These are phyloP conservation scores for Neurospora discreta DNA, from an alignment of 495 filamentous ascomycete genomes.

Conservation along the genomic window DNA sequence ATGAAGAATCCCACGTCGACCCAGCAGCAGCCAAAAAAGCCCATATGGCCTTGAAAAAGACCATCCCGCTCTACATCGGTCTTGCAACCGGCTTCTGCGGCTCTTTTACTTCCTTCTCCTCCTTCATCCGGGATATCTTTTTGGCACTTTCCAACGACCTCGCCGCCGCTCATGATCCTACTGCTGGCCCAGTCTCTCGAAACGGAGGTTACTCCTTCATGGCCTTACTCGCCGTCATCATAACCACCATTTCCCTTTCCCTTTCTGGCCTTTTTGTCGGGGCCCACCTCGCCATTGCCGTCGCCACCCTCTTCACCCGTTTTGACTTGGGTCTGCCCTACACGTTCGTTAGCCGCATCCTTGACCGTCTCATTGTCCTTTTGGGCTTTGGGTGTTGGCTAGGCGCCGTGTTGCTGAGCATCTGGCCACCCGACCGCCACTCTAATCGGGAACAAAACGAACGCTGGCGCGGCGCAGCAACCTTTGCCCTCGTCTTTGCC, in stretches of 20 bases:
- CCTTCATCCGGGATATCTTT: slow-evolving; percentile 78
- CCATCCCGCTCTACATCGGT: slow-evolving; percentile 82
- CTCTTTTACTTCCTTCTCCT: slow-evolving; percentile 83
- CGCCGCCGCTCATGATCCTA: too few relatives aligned
- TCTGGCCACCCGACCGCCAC: slow-evolving; percentile 59
- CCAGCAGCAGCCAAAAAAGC: too few relatives aligned
- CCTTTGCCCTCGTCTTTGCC: slow-evolving; percentile 77
- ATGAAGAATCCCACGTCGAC: too few relatives aligned
- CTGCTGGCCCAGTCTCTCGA: slow-evolving; percentile 22
- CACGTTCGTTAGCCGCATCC: slow-evolving; percentile 39
- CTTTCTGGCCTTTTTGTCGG: slow-evolving; percentile 59
- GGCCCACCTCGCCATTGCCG: slow-evolving; percentile 64
- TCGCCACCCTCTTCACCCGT: slow-evolving; percentile 22
- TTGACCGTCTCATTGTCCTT: slow-evolving; percentile 52
- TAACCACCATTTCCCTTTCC: slow-evolving; percentile 57
- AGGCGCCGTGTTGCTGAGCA: slow-evolving; percentile 62
- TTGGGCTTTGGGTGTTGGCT: slow-evolving; percentile 68
- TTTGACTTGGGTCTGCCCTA: slow-evolving; percentile 49
- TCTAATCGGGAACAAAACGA: slow-evolving; percentile 35
- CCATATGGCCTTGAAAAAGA: slow-evolving; percentile 52
- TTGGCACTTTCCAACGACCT: slow-evolving; percentile 66
- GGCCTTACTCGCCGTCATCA: slow-evolving; percentile 59
- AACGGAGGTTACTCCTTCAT: slow-evolving; percentile 75
- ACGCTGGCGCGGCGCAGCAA: slow-evolving; percentile 60
- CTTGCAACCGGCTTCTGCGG: slow-evolving; percentile 92